Conservation (phyloP, 495 filamentous ascomycete species). For the Aspergillus biplanus region DNA sequence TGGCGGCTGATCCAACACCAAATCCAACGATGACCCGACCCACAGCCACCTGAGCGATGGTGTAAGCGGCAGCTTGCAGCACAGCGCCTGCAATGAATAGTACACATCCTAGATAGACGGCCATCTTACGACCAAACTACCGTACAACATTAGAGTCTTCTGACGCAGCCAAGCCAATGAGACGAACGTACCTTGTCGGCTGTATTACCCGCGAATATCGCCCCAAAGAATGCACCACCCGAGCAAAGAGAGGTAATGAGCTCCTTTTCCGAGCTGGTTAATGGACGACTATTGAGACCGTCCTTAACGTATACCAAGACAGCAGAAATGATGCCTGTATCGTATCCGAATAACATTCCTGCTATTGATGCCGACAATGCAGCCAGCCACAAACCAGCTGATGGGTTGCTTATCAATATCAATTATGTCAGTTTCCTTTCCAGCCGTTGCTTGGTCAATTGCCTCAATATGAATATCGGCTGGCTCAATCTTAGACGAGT, state of each 20-base stretch:
- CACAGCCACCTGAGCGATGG: constrained; percentile 54
- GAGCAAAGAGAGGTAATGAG: constrained; percentile 52
- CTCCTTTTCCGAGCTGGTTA: constrained; percentile 45
- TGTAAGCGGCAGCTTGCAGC: constrained; percentile 51
- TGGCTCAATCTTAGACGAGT: not conserved
- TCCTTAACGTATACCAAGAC: constrained; percentile 46
- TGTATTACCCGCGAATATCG: constrained; percentile 54
- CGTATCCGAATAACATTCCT: constrained; percentile 34
- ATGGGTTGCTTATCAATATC: not conserved
- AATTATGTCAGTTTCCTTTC: not conserved
- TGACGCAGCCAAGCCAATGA: not conserved
- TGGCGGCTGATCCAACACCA: constrained; percentile 59
- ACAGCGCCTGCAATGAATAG: constrained; percentile 52
- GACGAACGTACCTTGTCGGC: constrained; percentile 42
- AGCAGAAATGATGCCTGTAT: constrained; percentile 53
- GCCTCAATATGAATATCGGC: not conserved
- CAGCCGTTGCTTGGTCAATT: not conserved
- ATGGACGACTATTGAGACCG: constrained; percentile 30
- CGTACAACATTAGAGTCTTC: not conserved
- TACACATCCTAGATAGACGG: constrained; percentile 53
- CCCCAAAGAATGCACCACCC: constrained; percentile 54
- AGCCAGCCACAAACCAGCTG: not conserved
- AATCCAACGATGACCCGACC: constrained; percentile 56
- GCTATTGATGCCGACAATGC: not conserved
- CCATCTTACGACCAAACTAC: constrained; percentile 50